phyloP scores from a whole-genome alignment of 495 filamentous ascomycete genomes.

The Glarea lozoyensis region DNA sequence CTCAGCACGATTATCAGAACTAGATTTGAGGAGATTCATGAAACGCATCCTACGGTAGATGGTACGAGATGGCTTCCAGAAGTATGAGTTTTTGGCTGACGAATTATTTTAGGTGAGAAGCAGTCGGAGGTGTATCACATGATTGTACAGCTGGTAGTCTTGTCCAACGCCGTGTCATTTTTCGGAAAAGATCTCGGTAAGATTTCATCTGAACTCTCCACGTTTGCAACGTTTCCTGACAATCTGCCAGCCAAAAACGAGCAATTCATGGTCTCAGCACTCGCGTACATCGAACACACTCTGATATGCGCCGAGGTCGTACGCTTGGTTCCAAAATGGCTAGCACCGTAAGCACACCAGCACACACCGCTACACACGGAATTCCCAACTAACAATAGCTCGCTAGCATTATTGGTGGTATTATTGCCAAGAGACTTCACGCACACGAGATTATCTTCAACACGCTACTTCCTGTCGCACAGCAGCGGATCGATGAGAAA shows the following conservation, averaged over 20 bases:
- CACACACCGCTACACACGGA: neutral
- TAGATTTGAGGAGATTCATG: conserved; percentile 2
- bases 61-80: no score
- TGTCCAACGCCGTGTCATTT: conserved; percentile 12
- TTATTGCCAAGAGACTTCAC: conserved; percentile 1
- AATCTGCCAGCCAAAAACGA: conserved; percentile 11
- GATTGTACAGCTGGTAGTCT: conserved; percentile 5
- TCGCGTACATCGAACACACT: conserved; percentile 15
- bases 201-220: neutral
- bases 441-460: conserved; percentile 10
- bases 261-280: conserved; percentile 12
- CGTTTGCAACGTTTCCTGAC: neutral
- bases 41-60: neutral
- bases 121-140: neutral
- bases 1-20: neutral
- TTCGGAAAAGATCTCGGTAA: conserved; percentile 15
- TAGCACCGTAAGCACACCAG: neutral
- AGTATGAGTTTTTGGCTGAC: no score
- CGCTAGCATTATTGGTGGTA: neutral
- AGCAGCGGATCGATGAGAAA: conserved; percentile 7
- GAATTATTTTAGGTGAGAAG: neutral
- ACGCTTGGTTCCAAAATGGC: conserved; percentile 5
- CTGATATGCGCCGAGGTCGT: conserved; percentile 16
- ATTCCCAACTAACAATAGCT: neutral
- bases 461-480: conserved; percentile 8